These are phyloP conservation scores for Nicotiana sylvestris DNA, from an alignment of 257 asterid species.

Conservation along the genomic window DNA sequence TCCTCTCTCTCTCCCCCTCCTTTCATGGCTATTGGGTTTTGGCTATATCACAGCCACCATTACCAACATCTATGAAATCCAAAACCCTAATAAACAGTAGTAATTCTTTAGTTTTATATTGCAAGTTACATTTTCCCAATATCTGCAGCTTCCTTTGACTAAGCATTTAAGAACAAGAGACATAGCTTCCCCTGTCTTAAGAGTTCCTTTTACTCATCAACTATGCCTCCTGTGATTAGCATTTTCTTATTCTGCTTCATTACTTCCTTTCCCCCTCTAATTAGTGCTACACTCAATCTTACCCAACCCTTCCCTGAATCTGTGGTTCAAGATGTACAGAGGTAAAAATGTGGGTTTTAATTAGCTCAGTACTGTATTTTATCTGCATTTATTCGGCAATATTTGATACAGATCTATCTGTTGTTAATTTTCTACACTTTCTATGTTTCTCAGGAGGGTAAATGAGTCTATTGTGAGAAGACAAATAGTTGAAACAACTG, in stretches of 20 bases:
- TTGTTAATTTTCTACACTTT: neutral
- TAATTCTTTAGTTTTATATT: neutral
- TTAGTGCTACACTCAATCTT: constrained; percentile 32
- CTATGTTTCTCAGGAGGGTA: constrained; percentile 8
- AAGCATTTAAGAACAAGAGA: constrained; percentile 13
- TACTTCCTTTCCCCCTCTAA: constrained; percentile 11
- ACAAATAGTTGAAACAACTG: neutral
- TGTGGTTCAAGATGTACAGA: constrained; percentile 39
- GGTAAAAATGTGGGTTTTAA: constrained; percentile 24
- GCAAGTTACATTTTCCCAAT: constrained; percentile 2
- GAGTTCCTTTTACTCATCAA: constrained; percentile 8
- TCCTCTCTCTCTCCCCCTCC: neutral
- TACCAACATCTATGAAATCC: neutral
- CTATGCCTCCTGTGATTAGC: constrained; percentile 29
- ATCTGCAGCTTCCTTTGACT: neutral
- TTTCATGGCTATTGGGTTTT: neutral
- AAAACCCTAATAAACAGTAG: neutral
- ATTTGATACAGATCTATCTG: neutral
- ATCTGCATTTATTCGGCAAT: too few relatives aligned
- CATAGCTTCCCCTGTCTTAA: constrained; percentile 17
- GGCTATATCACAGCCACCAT: neutral
- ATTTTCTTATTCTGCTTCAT: constrained; percentile 32
- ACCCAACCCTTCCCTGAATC: constrained; percentile 42
- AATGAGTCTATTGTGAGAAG: constrained; percentile 13
- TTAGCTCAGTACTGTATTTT: neutral